A percentile compares a stretch with the other conserved stretches of the same genome.
These are phyloP conservation scores for Tilletia indica DNA, from an alignment of 1,284 basidiomycete genomes.

Conservation along the genomic window DNA sequence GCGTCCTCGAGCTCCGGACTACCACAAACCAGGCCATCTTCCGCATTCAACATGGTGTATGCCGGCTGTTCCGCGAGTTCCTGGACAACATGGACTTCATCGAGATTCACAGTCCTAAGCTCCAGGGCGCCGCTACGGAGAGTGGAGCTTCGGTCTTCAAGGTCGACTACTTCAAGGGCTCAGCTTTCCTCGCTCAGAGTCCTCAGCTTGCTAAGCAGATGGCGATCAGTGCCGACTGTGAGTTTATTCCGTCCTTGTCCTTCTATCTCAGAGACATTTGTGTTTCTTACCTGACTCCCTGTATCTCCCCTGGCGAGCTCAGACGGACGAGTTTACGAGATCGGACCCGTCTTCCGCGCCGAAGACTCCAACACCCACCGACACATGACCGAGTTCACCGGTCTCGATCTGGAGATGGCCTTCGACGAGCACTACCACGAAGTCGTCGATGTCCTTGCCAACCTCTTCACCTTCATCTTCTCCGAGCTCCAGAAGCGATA, in stretches of 20 bases:
- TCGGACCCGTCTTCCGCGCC: slow-evolving; percentile 90
- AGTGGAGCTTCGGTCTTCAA: slow-evolving; percentile 96
- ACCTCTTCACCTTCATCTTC: slow-evolving; percentile 55
- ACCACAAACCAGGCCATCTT: slow-evolving; percentile 96
- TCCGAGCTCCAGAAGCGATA: slow-evolving; percentile 64
- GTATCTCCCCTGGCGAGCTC: neutral
- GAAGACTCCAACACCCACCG: slow-evolving; percentile 96
- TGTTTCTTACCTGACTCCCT: neutral
- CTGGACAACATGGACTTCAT: slow-evolving; percentile 75
- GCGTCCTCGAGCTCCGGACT: slow-evolving; percentile 89
- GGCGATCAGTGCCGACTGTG: slow-evolving; percentile 98
- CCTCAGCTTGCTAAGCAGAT: slow-evolving; percentile 99
- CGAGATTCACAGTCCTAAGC: slow-evolving; percentile 96
- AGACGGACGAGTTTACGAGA: slow-evolving; percentile 83
- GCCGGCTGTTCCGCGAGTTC: slow-evolving; percentile 83
- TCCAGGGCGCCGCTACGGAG: slow-evolving; percentile 95
- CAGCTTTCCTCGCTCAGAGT: slow-evolving; percentile 90
- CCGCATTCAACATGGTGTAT: slow-evolving; percentile 82
- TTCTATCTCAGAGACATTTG: neutral
- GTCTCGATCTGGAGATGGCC: slow-evolving; percentile 97
- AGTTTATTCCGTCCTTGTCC: neutral
- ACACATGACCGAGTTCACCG: slow-evolving; percentile 97
- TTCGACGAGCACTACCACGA: slow-evolving; percentile 98
- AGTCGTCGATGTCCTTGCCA: slow-evolving; percentile 56
- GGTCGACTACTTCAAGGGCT: slow-evolving; percentile 96